Base-by-base conservation (phyloP, 2,329 filamentous ascomycete genomes). In the Penicillium sp. region DNA sequence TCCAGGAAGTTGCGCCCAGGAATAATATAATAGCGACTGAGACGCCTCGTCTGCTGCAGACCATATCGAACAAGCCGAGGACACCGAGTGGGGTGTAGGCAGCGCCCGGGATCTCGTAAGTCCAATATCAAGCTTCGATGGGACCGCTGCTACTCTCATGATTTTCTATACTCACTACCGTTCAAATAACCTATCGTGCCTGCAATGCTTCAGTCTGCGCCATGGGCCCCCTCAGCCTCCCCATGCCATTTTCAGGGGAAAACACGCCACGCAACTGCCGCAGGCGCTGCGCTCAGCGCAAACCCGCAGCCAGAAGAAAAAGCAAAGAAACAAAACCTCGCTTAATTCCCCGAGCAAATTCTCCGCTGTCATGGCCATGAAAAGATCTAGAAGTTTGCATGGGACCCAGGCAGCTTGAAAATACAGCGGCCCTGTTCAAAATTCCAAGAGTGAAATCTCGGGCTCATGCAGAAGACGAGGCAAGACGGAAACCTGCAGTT, bases 311-410 rank as follows among this genome's bases (percentile, higher is more conserved):
- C n/a, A 12, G 12, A 25, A 18, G 13, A 37, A 18, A 40, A 34
- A 28, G 34, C 43, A 40, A 46, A 19, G 29, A 27, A 33, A n/a
- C 14, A 13, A n/a, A 30, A 2, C 8, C 13, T 19, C 5, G 10
- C 22, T 41, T 35, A 39, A 45, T 28, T 22, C 30, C 19, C 47
- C 47, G 47, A 50, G 34, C 13, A 30, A 46, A 30, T n/a, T n/a
- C 16, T 29, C 47, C 25, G 35, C 19, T 35, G n/a, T 27, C 35
- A 8, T 12, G 19, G 22, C 5, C 22, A 6, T 25, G 22, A 25
- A 14, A 16, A 18, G 11, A 27, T 49, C 29, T 49, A 19, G 34
- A 27, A 12, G 44, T 44, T 36, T 29, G 19, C 10, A 46, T 40
- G 18, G 16, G 25, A n/a, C 25, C 34, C n/a, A 25, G 25, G 6